Evolutionary conservation across 2,329 filamentous ascomycete species (phyloP), one percentile per base, ranked within the genome.

Genomic region (Cercospora brassicicola): DNA sequence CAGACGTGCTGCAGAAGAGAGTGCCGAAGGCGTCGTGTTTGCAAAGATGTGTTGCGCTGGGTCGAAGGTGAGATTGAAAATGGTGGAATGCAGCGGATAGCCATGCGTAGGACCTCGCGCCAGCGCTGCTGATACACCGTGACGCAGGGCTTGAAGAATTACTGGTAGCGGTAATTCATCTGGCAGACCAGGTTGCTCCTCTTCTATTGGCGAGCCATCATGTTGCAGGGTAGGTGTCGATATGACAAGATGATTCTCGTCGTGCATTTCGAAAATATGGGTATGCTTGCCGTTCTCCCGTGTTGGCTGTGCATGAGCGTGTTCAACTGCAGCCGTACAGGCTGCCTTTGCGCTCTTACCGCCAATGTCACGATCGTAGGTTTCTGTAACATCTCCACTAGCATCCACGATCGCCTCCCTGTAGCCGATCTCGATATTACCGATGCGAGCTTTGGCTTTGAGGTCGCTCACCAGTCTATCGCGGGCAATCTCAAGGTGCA

Each of bases 361-460:
- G 6, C 91, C 92, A 20, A 97, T 88, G 4, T 91, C 88, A 53
- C 89, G 90, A 74, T 97, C 93, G 75, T 93, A 93, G 4, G 89
- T 82, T 62, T 87, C 86, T 26, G 85, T 87, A 42, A 89, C 85
- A 0, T 86, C 81, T 0, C 78, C 77, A 0, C 89, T 90, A 0
- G 84, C 75, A 2, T 83, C 82, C 0, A 88, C 87, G 9, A 95
- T 82, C 59, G 89, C 90, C 81, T 99, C 95, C 64, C 96, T 90
- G 80, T 98, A 99, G 73, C 96, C 93, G 68, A 99, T 97, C 74
- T 97, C 92, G 70, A 99, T 96, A 63, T 89, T 90, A 11, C 94
- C 94, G 83, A 97, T 97, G 18, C 82, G 89, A 70, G 84, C 93
- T 85, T 88, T 97, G 79, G 84, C 93, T 78, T 95, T 96, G 81